Conservation (phyloP, 768 basidiomycete species). For the Naganishia kalamii region DNA sequence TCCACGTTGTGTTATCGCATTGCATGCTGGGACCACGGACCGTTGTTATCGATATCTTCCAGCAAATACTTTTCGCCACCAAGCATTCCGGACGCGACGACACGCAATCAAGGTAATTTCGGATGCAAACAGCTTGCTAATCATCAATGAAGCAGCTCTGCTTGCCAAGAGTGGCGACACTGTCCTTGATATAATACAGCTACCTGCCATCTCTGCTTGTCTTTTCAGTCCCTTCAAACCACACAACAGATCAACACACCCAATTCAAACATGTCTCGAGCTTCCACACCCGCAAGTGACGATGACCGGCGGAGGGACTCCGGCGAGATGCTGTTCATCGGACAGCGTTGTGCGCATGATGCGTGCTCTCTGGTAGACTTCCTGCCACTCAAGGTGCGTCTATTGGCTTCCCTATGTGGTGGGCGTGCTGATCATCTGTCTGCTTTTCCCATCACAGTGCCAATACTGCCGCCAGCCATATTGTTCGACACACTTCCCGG, state of each 20-base stretch:
- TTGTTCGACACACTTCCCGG: conserved; percentile 44
- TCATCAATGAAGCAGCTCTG: no score
- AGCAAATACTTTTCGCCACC: no score
- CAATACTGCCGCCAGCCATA: conserved; percentile 43
- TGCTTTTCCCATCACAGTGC: conserved; percentile 30
- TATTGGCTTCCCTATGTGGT: not conserved
- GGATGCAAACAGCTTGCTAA: no score
- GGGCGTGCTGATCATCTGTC: not conserved
- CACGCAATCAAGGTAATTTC: no score
- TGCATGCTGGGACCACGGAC: not conserved
- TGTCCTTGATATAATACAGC: no score
- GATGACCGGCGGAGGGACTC: conserved; percentile 14
- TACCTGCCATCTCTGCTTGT: no score
- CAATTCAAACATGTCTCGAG: not conserved
- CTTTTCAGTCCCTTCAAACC: not conserved
- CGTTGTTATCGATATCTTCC: no score
- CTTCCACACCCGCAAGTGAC: conserved; percentile 6
- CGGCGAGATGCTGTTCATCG: conserved; percentile 44
- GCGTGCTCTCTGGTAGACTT: conserved; percentile 45
- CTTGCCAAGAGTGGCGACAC: no score
- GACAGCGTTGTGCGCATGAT: conserved; percentile 41
- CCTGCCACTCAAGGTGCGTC: conserved; percentile 41
- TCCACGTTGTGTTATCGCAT: conserved; percentile 12
- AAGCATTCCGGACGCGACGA: no score
- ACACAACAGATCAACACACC: not conserved